phyloP scores from a whole-genome alignment of 169 alveolate species.

The Babesia gibsoni region DNA sequence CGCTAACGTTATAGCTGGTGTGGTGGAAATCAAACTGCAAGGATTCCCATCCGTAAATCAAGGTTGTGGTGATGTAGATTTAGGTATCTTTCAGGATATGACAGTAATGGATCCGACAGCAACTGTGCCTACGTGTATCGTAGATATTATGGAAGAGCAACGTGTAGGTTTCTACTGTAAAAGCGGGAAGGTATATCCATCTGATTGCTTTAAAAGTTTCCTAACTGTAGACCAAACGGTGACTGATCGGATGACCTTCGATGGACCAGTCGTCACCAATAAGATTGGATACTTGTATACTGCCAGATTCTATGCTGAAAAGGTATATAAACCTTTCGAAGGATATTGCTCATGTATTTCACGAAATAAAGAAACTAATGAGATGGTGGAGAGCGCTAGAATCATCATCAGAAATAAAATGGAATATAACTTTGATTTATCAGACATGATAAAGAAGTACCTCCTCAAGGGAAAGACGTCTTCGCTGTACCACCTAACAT shows the following conservation, averaged over 20 bases:
- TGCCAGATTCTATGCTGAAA: not conserved
- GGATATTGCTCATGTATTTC: slow-evolving; percentile 21
- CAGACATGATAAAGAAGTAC: slow-evolving; percentile 15
- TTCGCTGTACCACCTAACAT: not conserved
- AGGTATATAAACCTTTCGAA: not conserved
- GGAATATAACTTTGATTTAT: not conserved
- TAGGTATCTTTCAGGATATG: not conserved
- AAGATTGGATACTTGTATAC: not conserved
- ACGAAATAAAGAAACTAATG: not conserved
- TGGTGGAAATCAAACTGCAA: not conserved
- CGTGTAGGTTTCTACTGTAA: slow-evolving; percentile 7
- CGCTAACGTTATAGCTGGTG: slow-evolving; percentile 5
- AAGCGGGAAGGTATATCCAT: slow-evolving; percentile 2
- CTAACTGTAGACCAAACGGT: not conserved
- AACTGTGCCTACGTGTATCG: not conserved
- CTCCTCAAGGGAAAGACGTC: not conserved
- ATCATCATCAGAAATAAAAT: slow-evolving; percentile 2
- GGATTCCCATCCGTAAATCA: not conserved
- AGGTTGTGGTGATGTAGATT: slow-evolving; percentile 24
- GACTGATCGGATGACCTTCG: not conserved
- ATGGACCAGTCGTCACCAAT: not conserved
- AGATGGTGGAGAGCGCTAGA: not conserved
- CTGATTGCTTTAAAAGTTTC: not conserved
- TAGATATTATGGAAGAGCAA: slow-evolving; percentile 2
- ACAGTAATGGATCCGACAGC: not conserved